Conservation (phyloP, 352 stramenopile species). For the Albugo candida region DNA sequence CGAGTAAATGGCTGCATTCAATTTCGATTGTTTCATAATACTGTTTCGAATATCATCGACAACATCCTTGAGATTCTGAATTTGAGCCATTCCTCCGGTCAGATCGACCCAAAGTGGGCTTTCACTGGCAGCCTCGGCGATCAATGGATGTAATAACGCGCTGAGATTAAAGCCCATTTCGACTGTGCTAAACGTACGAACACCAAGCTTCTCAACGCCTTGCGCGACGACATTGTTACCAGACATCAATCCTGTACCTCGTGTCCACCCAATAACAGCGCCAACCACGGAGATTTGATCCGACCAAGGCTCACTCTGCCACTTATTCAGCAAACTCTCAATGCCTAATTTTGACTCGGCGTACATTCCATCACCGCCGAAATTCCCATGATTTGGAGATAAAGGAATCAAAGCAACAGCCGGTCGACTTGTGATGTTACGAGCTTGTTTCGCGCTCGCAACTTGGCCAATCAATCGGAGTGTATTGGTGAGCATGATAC, state of each 20-base stretch:
- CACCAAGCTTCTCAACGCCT: constrained; percentile 57
- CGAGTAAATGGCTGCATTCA: constrained; percentile 19
- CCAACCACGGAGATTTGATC: constrained; percentile 71
- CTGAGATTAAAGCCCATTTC: constrained; percentile 83
- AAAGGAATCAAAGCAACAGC: constrained; percentile 59
- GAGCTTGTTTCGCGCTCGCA: constrained; percentile 45
- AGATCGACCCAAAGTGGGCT: constrained; percentile 61
- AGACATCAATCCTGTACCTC: constrained; percentile 71
- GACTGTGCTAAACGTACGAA: constrained; percentile 69
- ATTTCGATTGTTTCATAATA: constrained; percentile 36
- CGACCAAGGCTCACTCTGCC: constrained; percentile 68
- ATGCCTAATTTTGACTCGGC: constrained; percentile 76
- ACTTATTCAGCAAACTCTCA: constrained; percentile 75
- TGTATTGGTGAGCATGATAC: constrained; percentile 80
- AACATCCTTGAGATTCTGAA: constrained; percentile 36
- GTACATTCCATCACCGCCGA: constrained; percentile 74
- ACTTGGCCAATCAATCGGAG: constrained; percentile 66
- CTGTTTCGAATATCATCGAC: constrained; percentile 17
- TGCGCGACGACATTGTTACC: constrained; percentile 76
- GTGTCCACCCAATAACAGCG: constrained; percentile 77
- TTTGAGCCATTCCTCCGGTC: constrained; percentile 52
- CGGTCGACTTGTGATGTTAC: constrained; percentile 48
- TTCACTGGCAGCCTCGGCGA: constrained; percentile 53
- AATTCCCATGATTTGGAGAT: constrained; percentile 75
- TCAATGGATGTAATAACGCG: constrained; percentile 54